phyloP scores from a whole-genome alignment of 148 eudicot genomes.

The Amaranthus palmeri region DNA sequence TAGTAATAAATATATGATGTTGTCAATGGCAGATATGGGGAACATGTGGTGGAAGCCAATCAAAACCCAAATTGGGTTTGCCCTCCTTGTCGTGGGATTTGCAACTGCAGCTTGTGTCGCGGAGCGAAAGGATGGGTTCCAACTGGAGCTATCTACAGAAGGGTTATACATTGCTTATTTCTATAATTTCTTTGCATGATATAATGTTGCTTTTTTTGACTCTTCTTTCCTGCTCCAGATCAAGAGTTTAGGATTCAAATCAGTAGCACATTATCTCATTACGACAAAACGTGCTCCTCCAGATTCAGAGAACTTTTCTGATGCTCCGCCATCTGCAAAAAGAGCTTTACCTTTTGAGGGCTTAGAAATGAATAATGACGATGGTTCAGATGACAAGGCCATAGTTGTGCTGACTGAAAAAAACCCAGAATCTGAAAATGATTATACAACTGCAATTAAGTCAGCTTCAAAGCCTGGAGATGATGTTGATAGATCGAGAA shows the following conservation, averaged over 20 bases:
- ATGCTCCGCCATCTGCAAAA: conserved; percentile 50
- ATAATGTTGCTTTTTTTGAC: neutral
- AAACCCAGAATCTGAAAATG: conserved; percentile 2
- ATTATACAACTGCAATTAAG: neutral
- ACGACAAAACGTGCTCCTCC: conserved; percentile 50
- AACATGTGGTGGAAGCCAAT: conserved; percentile 81
- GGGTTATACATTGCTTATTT: conserved; percentile 28
- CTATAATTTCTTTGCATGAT: neutral
- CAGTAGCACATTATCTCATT: conserved; percentile 89
- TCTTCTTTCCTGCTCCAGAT: conserved; percentile 37
- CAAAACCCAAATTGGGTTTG: conserved; percentile 83
- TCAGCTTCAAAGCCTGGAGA: neutral
- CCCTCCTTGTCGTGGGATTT: conserved; percentile 90
- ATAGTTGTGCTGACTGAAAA: conserved; percentile 3
- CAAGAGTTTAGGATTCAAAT: conserved; percentile 61
- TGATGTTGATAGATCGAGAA: conserved; percentile 18
- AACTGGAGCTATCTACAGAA: conserved; percentile 66
- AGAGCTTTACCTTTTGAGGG: conserved; percentile 55
- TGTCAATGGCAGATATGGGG: conserved; percentile 67
- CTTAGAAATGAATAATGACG: conserved; percentile 24
- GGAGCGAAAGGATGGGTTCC: conserved; percentile 88
- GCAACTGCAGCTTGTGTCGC: conserved; percentile 95
- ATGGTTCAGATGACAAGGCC: conserved; percentile 12
- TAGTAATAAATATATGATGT: neutral
- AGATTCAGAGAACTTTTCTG: conserved; percentile 23